Percentiles rank a stretch among this genome's conserved stretches.
These are phyloP conservation scores for Pleodorina starrii DNA, from an alignment of 139 green algal genomes.

Conservation along the genomic window DNA sequence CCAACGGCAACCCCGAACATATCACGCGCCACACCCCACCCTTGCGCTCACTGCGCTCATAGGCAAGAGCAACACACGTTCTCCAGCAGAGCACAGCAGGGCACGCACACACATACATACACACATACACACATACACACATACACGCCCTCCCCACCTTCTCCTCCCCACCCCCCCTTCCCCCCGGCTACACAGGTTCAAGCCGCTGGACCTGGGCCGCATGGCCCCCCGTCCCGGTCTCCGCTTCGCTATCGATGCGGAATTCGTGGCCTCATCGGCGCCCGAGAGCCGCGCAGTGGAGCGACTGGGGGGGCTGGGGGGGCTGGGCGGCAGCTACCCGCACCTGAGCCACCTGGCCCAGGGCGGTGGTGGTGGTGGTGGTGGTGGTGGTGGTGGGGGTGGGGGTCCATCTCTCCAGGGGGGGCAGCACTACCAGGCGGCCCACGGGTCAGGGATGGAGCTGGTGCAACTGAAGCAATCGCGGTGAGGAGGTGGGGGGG, in stretches of 20 bases:
- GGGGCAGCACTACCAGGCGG: background rate
- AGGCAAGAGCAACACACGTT: no score
- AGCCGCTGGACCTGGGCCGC: conserved; percentile 66
- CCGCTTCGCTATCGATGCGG: conserved; percentile 92
- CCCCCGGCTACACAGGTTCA: conserved; percentile 60
- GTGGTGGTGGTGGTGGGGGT: background rate
- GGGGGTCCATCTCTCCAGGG: background rate
- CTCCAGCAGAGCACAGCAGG: no score
- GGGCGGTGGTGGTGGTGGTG: no score
- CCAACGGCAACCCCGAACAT: no score
- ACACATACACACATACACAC: no score
- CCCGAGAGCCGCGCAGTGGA: conserved; percentile 52
- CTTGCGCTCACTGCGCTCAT: no score
- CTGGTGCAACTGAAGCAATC: conserved; percentile 50
- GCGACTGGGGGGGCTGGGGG: background rate
- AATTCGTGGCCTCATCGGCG: conserved; percentile 91
- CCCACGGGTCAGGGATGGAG: background rate
- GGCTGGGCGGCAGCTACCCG: background rate
- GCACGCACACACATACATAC: no score
- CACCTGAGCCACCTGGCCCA: background rate
- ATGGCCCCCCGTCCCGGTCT: conserved; percentile 70
- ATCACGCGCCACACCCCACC: no score
- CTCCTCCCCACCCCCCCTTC: background rate
- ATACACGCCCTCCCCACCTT: background rate
- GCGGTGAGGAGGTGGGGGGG: conserved; percentile 21